These are phyloP conservation scores for Botryotinia convoluta DNA, from an alignment of 2,329 filamentous ascomycete species.

Conservation along the genomic window DNA sequence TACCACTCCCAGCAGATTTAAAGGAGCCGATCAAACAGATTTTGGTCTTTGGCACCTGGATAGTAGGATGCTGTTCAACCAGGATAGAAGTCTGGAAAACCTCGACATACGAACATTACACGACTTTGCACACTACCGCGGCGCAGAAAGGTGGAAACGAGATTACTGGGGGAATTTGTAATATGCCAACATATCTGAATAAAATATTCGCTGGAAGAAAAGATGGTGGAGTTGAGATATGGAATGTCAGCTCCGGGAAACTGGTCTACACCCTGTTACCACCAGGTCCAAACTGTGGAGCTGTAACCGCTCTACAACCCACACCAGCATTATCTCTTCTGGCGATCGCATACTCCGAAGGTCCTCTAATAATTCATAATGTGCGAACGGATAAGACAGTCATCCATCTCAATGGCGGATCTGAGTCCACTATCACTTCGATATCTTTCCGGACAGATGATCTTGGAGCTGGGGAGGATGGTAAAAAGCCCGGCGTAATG, in stretches of 20 bases:
- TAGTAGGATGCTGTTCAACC: conserved; percentile 73
- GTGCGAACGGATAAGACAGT: conserved; percentile 73
- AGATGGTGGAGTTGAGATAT: conserved; percentile 92
- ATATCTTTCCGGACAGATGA: conserved; percentile 92
- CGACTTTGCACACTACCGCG: conserved; percentile 64
- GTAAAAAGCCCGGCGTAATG: conserved; percentile 85
- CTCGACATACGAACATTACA: conserved; percentile 81
- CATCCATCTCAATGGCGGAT: conserved; percentile 65
- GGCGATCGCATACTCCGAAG: conserved; percentile 81
- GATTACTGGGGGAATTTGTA: conserved; percentile 76
- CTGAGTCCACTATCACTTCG: conserved; percentile 67
- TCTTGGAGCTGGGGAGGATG: conserved; percentile 82
- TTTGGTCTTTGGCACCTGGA: conserved; percentile 85
- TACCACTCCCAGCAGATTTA: conserved; percentile 64
- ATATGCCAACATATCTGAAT: conserved; percentile 93
- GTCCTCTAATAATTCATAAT: conserved; percentile 77
- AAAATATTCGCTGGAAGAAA: conserved; percentile 87
- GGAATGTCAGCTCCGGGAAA: conserved; percentile 92
- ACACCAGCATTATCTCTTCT: conserved; percentile 81
- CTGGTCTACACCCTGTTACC: conserved; percentile 87
- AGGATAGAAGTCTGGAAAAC: conserved; percentile 89
- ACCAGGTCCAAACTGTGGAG: conserved; percentile 66
- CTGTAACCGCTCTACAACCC: conserved; percentile 83
- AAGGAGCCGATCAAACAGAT: conserved; percentile 73
- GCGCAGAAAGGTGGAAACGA: conserved; percentile 58